Percentiles rank a stretch among this genome's conserved stretches.
These are phyloP conservation scores for Saccharomycopsis lassenensis DNA, from an alignment of 805 yeast species.

Conservation along the genomic window DNA sequence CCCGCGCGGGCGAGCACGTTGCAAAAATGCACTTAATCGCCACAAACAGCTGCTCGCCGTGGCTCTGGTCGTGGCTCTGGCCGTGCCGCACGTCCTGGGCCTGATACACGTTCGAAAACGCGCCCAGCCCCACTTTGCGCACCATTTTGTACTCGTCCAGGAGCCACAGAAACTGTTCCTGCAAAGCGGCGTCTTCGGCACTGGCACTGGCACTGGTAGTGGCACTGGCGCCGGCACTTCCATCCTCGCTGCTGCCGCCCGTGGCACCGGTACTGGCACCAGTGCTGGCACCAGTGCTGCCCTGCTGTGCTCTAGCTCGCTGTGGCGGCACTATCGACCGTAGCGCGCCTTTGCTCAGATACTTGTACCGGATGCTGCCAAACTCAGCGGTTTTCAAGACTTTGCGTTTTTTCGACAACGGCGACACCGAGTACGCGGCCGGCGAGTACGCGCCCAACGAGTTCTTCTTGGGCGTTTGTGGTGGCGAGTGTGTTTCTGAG, in stretches of 20 bases:
- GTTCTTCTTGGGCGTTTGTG: not conserved
- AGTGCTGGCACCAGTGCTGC: not conserved
- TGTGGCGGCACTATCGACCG: not conserved
- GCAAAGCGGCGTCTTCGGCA: too few species aligned
- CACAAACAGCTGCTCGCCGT: conserved; percentile 45
- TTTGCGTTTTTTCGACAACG: not conserved
- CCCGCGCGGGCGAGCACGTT: conserved; percentile 88
- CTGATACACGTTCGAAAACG: conserved; percentile 76
- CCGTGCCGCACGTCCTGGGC: conserved; percentile 39
- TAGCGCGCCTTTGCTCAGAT: not conserved
- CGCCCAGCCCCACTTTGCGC: conserved; percentile 67
- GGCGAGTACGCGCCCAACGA: not conserved
- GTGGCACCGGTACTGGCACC: not conserved
- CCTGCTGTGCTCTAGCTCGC: not conserved
- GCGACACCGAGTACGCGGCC: not conserved
- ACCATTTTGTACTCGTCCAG: conserved; percentile 24
- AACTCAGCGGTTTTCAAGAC: not conserved
- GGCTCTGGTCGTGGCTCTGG: conserved; percentile 33
- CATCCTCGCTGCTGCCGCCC: not conserved
- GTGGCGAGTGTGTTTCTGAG: too few species aligned
- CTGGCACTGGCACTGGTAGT: not conserved
- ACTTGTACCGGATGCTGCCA: not conserved
- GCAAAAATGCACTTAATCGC: conserved; percentile 92
- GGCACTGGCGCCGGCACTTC: not conserved
- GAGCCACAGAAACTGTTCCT: too few species aligned